Conservation (phyloP, 306 rosid genomes). For the Carpinus viminea region DNA sequence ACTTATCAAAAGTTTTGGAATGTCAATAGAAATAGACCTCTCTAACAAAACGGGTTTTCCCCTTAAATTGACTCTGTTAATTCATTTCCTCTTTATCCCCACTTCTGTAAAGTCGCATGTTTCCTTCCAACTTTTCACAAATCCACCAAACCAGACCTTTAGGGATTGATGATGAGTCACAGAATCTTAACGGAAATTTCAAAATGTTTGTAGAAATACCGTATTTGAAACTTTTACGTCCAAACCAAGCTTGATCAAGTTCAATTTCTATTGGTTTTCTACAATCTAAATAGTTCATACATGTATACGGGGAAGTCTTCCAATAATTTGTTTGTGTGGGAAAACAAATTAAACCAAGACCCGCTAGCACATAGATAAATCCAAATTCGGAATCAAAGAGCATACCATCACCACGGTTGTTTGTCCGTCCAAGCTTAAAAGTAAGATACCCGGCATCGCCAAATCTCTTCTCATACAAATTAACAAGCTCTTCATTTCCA, state of each 20-base stretch:
- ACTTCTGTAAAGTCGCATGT: background rate
- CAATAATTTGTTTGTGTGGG: constrained; percentile 1
- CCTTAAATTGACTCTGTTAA: background rate
- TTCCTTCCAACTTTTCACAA: background rate
- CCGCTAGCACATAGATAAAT: background rate
- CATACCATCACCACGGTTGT: constrained; percentile 97
- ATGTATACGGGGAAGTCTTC: background rate
- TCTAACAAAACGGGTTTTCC: background rate
- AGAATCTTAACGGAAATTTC: no score
- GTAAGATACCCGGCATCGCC: constrained; percentile 71
- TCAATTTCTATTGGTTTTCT: background rate
- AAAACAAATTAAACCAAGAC: constrained; percentile 2
- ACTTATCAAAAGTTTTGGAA: background rate
- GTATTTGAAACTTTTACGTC: background rate
- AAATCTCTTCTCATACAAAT: constrained; percentile 71
- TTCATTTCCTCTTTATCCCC: background rate
- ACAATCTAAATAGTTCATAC: background rate
- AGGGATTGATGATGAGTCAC: no score
- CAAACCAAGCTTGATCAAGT: background rate
- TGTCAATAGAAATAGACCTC: background rate
- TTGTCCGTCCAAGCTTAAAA: constrained; percentile 89
- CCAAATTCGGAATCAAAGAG: constrained; percentile 8
- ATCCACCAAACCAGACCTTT: background rate
- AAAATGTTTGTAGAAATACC: no score
- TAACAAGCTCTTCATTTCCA: constrained; percentile 80